phyloP scores from a whole-genome alignment of 768 basidiomycete genomes.

The Scleroderma citrinum region DNA sequence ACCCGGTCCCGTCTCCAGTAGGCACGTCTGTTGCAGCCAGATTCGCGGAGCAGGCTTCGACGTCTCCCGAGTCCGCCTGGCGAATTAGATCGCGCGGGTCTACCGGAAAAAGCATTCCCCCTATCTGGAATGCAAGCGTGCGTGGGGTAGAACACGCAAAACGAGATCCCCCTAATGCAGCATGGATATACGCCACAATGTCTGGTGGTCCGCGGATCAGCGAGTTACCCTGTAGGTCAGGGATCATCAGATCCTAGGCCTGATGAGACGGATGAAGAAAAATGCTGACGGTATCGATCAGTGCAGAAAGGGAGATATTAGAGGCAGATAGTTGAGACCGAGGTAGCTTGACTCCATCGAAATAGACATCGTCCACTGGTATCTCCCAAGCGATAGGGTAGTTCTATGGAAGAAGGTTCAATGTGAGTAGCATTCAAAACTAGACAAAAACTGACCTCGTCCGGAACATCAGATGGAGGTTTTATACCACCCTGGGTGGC shows the following conservation, averaged over 20 bases:
- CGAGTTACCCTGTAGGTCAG: constrained; percentile 56
- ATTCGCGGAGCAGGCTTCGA: constrained; percentile 45
- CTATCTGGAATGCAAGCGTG: constrained; percentile 61
- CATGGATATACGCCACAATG: constrained; percentile 45
- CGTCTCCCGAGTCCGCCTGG: constrained; percentile 34
- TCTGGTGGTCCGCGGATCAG: constrained; percentile 71
- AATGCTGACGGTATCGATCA: constrained; percentile 60
- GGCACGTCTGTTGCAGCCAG: constrained; percentile 63
- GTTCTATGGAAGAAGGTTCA: constrained; percentile 26
- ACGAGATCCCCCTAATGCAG: constrained; percentile 35
- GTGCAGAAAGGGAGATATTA: constrained; percentile 50
- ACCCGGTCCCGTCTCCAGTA: constrained; percentile 40
- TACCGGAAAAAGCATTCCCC: constrained; percentile 61
- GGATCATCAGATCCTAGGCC: not conserved
- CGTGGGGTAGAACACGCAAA: constrained; percentile 61
- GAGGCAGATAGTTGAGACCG: constrained; percentile 46
- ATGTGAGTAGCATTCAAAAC: constrained; percentile 3
- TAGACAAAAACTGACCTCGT: constrained; percentile 42
- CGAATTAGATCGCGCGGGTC: constrained; percentile 68
- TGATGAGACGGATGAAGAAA: not conserved
- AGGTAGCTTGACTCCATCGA: constrained; percentile 59
- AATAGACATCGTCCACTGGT: constrained; percentile 61
- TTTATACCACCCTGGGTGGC: constrained; percentile 46
- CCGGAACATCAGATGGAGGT: constrained; percentile 48
- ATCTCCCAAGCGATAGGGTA: constrained; percentile 73